Percentiles rank a stretch among this genome's conserved stretches.
These are phyloP conservation scores for Cichorium intybus DNA, from an alignment of 140 eudicot genomes.

Conservation along the genomic window DNA sequence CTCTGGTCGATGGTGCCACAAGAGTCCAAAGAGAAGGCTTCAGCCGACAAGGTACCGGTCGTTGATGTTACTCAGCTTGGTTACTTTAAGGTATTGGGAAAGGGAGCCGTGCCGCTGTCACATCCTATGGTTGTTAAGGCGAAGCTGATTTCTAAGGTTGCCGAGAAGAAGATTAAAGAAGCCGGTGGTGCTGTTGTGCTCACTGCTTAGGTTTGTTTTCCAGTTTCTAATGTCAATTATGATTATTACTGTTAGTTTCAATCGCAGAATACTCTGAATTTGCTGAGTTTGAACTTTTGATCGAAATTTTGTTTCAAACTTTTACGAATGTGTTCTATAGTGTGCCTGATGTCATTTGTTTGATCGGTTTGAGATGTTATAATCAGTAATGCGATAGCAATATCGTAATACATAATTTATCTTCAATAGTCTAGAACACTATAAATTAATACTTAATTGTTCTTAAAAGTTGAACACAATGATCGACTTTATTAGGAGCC, in stretches of 20 bases:
- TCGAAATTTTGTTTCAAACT: slow-evolving; percentile 18
- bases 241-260: slow-evolving; percentile 16
- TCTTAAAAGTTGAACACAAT: too few species aligned
- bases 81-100: slow-evolving; percentile 52
- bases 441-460: too few species aligned
- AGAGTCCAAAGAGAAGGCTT: slow-evolving; percentile 44
- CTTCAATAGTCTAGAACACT: too few species aligned
- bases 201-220: slow-evolving; percentile 50
- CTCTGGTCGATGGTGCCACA: slow-evolving; percentile 62
- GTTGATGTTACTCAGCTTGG: slow-evolving; percentile 55
- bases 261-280: slow-evolving; percentile 22
- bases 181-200: slow-evolving; percentile 64
- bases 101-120: slow-evolving; percentile 37
- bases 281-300: slow-evolving; percentile 23
- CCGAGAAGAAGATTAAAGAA: slow-evolving; percentile 63
- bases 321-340: background rate
- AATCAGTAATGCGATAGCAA: too few species aligned
- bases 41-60: slow-evolving; percentile 47
- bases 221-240: background rate
- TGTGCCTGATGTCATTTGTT: background rate
- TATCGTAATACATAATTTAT: too few species aligned
- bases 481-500: too few species aligned
- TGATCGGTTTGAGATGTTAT: background rate
- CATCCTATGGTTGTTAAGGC: slow-evolving; percentile 57
- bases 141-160: slow-evolving; percentile 45